A percentile compares a stretch with the other conserved stretches of the same genome.
Conservation (phyloP, 352 stramenopile genomes). For the Pythium pyrilobum region DNA sequence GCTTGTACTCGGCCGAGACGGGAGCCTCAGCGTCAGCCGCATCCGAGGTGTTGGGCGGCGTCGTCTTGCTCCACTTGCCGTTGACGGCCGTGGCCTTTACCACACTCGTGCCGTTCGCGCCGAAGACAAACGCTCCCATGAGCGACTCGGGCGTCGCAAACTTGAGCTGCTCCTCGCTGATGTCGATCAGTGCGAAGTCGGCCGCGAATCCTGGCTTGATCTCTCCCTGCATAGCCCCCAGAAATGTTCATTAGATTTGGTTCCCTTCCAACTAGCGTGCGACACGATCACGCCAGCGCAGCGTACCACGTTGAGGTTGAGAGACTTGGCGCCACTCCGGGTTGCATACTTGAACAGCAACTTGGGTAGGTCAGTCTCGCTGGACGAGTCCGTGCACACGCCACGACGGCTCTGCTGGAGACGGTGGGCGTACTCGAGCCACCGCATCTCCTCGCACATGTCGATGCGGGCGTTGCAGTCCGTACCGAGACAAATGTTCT, state of each 20-base stretch:
- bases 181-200: conserved; percentile 69
- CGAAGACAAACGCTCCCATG: conserved; percentile 68
- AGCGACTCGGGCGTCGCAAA: conserved; percentile 49
- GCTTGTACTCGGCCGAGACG: conserved; percentile 37
- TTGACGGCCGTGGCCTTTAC: conserved; percentile 73
- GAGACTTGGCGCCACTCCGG: conserved; percentile 51
- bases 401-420: conserved; percentile 59
- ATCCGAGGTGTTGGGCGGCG: conserved; percentile 1
- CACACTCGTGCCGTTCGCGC: conserved; percentile 59
- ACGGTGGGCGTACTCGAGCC: conserved; percentile 70
- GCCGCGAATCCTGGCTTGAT: conserved; percentile 58
- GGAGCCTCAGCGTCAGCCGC: neutral
- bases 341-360: conserved; percentile 67
- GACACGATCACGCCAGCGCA: neutral
- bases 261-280: neutral
- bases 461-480: conserved; percentile 79
- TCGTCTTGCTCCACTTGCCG: conserved; percentile 56
- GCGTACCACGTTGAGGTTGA: conserved; percentile 68
- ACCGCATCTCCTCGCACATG: conserved; percentile 83
- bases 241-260: conserved; percentile 2
- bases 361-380: conserved; percentile 52
- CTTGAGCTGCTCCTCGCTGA: conserved; percentile 67
- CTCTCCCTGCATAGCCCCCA: conserved; percentile 34
- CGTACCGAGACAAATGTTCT: conserved; percentile 63
- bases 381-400: conserved; percentile 50